Percentiles rank a stretch among this genome's conserved stretches.
Conservation (phyloP, 768 basidiomycete genomes). For the Hirschioporus abietinus region DNA sequence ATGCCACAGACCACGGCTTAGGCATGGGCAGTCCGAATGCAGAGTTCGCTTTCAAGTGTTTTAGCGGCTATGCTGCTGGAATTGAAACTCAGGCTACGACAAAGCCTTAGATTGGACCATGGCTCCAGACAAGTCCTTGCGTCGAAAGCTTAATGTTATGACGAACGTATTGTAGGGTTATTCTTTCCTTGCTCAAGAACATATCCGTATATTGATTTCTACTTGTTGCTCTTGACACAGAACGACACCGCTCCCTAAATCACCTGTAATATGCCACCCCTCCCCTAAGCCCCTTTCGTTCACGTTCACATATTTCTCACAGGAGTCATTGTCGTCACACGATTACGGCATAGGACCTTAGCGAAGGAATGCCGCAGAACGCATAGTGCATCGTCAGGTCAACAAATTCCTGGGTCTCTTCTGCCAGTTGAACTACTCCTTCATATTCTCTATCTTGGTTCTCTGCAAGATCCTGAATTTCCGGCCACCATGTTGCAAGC, state of each 20-base stretch:
- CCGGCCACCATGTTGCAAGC: slow-evolving; percentile 65
- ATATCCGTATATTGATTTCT: not conserved
- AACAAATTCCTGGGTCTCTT: not conserved
- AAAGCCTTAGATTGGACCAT: slow-evolving; percentile 34
- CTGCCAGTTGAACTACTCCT: slow-evolving; percentile 63
- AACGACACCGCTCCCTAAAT: not conserved
- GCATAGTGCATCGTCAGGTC: not conserved
- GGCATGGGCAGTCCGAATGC: slow-evolving; percentile 71
- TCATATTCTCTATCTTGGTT: slow-evolving; percentile 57
- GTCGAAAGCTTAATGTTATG: slow-evolving; percentile 23
- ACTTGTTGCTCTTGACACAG: not conserved
- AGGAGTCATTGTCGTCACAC: not conserved
- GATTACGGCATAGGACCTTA: not conserved
- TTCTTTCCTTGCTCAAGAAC: not conserved
- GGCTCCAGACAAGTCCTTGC: slow-evolving; percentile 55
- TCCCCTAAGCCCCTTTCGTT: not conserved
- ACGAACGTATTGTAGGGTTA: not conserved
- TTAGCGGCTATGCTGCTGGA: slow-evolving; percentile 25
- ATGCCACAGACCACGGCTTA: slow-evolving; percentile 51
- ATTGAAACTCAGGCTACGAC: not conserved
- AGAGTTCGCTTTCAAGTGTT: slow-evolving; percentile 66
- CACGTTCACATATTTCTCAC: not conserved
- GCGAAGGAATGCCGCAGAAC: not conserved
- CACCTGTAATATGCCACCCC: not conserved
- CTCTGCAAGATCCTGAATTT: slow-evolving; percentile 49